phyloP scores from a whole-genome alignment of 2,329 filamentous ascomycete genomes.

The Hymenoscyphus fructigenus region DNA sequence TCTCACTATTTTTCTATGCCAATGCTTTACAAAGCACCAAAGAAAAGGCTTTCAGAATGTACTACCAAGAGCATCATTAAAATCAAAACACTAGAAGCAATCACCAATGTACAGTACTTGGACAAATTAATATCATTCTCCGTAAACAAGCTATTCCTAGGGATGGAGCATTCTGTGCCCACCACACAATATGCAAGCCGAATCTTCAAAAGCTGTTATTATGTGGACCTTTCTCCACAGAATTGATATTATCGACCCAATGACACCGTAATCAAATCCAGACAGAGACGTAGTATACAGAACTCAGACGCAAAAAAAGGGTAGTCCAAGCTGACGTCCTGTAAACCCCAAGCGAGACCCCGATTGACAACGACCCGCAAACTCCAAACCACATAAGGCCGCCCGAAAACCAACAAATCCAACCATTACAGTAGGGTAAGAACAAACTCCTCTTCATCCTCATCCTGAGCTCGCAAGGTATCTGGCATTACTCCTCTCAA shows the following conservation, averaged over 20 bases:
- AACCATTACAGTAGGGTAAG: constrained; percentile 39
- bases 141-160: too few relatives aligned
- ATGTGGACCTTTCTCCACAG: too few relatives aligned
- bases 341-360: not conserved
- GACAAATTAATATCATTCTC: too few relatives aligned
- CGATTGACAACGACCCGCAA: not conserved
- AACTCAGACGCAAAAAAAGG: not conserved
- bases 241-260: not conserved
- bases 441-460: constrained; percentile 55
- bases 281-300: not conserved
- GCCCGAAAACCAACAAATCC: not conserved
- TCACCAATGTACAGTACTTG: too few relatives aligned
- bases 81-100: too few relatives aligned
- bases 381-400: not conserved
- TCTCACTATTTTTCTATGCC: too few relatives aligned
- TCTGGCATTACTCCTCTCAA: constrained; percentile 32
- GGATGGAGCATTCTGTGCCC: too few relatives aligned
- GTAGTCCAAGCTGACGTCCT: not conserved
- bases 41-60: too few relatives aligned
- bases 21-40: too few relatives aligned
- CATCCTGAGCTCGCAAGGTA: constrained; percentile 36
- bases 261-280: not conserved
- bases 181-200: too few relatives aligned
- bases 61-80: too few relatives aligned
- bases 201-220: too few relatives aligned